phyloP scores from a whole-genome alignment of 169 alveolate genomes.

The Neospora caninum region DNA sequence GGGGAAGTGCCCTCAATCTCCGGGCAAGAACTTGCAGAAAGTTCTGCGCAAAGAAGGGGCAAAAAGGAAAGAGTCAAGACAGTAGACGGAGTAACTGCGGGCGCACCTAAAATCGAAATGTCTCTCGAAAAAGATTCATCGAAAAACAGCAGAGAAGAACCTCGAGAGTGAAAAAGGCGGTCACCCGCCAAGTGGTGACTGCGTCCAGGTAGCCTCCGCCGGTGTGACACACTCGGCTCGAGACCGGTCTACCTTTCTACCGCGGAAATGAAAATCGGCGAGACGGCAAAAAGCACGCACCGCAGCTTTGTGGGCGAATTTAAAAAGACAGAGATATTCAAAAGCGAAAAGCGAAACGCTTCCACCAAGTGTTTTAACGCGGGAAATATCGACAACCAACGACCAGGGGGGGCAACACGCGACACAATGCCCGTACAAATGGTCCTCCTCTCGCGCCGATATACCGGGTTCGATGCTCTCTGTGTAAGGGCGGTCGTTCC shows the following conservation, averaged over 20 bases:
- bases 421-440: too few relatives aligned
- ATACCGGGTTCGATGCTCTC: background rate
- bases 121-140: background rate
- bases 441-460: background rate
- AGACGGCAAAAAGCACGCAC: background rate
- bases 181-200: background rate
- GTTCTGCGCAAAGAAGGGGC: background rate
- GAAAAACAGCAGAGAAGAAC: background rate
- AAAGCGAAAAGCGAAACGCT: too few relatives aligned
- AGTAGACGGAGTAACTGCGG: background rate
- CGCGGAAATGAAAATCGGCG: background rate
- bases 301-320: background rate
- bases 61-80: background rate
- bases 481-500: background rate
- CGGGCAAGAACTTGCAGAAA: too few relatives aligned
- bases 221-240: background rate
- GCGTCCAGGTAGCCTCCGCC: slow-evolving; percentile 7
- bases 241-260: background rate
- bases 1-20: background rate
- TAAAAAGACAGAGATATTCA: background rate
- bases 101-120: background rate
- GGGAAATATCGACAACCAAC: too few relatives aligned
- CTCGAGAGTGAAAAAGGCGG: background rate
- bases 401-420: too few relatives aligned
- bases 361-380: too few relatives aligned